phyloP scores from a whole-genome alignment of 495 filamentous ascomycete genomes.

The Tricharina praecox region DNA sequence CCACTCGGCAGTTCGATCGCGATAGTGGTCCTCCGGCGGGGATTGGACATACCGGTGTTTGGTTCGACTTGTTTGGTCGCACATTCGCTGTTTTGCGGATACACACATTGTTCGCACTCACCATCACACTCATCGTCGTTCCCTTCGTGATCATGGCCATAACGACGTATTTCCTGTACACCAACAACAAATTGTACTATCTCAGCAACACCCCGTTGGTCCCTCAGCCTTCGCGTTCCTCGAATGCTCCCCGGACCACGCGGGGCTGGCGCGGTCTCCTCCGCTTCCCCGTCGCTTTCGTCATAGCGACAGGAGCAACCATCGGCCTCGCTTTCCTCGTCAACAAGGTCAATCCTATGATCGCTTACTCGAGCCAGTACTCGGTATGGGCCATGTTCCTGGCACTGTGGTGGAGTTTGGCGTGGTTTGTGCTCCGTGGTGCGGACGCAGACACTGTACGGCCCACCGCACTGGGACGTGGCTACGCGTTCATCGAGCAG shows the following conservation, averaged over 20 bases:
- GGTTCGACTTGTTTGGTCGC: conserved; percentile 71
- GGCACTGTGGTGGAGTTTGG: conserved; percentile 57
- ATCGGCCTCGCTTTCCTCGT: conserved; percentile 62
- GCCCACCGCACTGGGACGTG: conserved; percentile 71
- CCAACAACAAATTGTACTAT: conserved; percentile 63
- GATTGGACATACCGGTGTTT: conserved; percentile 55
- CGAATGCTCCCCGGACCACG: conserved; percentile 44
- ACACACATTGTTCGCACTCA: conserved; percentile 71
- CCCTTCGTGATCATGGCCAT: conserved; percentile 53
- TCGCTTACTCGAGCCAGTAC: conserved; percentile 73
- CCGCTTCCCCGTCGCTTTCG: conserved; percentile 63
- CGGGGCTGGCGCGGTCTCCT: conserved; percentile 68
- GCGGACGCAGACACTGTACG: conserved; percentile 67
- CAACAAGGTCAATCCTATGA: conserved; percentile 66
- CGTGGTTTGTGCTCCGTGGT: conserved; percentile 72
- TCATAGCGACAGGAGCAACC: conserved; percentile 47
- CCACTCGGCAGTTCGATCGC: conserved; percentile 46
- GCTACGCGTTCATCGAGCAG: conserved; percentile 70
- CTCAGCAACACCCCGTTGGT: conserved; percentile 46
- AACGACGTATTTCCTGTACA: conserved; percentile 48
- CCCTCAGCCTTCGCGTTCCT: conserved; percentile 39
- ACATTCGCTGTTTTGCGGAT: conserved; percentile 63
- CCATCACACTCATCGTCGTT: conserved; percentile 62
- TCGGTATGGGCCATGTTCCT: conserved; percentile 77
- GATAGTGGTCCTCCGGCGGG: conserved; percentile 30